A percentile compares a stretch with the other conserved stretches of the same genome.
These are phyloP conservation scores for Gymnopilus junonius DNA, from an alignment of 768 basidiomycete species.

Conservation along the genomic window DNA sequence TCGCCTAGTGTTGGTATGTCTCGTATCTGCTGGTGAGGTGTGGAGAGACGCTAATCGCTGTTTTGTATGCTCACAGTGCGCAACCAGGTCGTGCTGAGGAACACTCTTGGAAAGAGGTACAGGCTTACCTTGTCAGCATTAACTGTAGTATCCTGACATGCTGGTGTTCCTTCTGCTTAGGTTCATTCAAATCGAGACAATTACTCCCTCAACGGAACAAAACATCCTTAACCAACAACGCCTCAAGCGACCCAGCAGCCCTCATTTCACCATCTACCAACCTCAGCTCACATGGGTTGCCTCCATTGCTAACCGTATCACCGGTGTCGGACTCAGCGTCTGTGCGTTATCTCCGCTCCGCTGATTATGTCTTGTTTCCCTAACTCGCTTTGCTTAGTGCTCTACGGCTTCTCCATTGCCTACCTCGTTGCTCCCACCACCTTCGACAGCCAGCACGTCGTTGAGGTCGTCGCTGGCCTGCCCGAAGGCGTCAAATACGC, in stretches of 20 bases:
- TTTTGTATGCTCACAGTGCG: conserved; percentile 35
- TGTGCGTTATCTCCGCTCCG: conserved; percentile 52
- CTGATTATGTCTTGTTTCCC: too few relatives aligned
- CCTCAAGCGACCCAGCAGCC: conserved; percentile 84
- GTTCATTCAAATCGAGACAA: conserved; percentile 64
- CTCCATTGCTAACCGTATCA: conserved; percentile 87
- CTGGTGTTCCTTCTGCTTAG: conserved; percentile 36
- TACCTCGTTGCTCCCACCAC: conserved; percentile 84
- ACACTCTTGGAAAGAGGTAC: conserved; percentile 48
- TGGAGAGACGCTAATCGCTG: conserved; percentile 29
- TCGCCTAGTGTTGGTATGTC: conserved; percentile 39
- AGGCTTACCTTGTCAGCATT: not conserved
- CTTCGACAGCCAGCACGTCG: conserved; percentile 78
- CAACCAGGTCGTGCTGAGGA: conserved; percentile 45
- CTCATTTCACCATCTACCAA: conserved; percentile 97
- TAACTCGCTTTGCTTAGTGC: conserved; percentile 49
- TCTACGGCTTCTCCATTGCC: conserved; percentile 86
- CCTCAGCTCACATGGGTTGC: conserved; percentile 90
- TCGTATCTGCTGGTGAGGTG: conserved; percentile 8
- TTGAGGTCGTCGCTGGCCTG: conserved; percentile 70
- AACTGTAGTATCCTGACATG: not conserved
- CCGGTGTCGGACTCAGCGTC: conserved; percentile 79
- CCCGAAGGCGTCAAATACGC: conserved; percentile 79
- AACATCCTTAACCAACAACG: conserved; percentile 89
- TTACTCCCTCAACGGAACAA: conserved; percentile 58